A percentile compares a stretch with the other conserved stretches of the same genome.
Evolutionary conservation across 371 early-diverging fungal genomes (phyloP).

Genomic region (Funneliformis caledonium): DNA sequence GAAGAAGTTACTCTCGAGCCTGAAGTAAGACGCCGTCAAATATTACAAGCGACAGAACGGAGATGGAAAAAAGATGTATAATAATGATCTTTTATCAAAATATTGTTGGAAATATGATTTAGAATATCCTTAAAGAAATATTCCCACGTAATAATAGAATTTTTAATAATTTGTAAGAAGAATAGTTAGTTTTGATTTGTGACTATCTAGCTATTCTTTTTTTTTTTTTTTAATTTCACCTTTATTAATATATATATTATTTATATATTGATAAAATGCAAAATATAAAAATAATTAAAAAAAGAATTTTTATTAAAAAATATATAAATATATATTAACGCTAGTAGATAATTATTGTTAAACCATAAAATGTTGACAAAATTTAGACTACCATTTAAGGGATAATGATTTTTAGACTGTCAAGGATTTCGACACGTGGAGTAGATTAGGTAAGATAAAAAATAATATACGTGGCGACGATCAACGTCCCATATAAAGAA

Average conservation of each 20-base stretch:
- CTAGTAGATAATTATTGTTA: too few relatives aligned
- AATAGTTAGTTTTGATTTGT: background rate
- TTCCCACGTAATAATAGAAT: background rate
- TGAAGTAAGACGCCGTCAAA: background rate
- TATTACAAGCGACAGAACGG: constrained; percentile 34
- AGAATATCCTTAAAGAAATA: background rate
- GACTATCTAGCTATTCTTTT: background rate
- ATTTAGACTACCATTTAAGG: too few relatives aligned
- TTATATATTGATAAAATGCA: too few relatives aligned
- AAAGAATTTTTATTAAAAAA: too few relatives aligned
- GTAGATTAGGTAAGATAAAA: too few relatives aligned
- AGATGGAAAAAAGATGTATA: constrained; percentile 11
- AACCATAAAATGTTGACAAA: too few relatives aligned
- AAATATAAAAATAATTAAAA: too few relatives aligned
- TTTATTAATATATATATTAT: background rate
- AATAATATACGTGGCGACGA: too few relatives aligned
- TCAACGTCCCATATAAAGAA: too few relatives aligned
- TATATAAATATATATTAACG: too few relatives aligned
- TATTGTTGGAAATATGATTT: background rate
- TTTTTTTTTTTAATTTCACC: background rate
- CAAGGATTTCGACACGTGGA: too few relatives aligned
- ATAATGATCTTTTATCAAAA: background rate
- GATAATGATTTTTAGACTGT: too few relatives aligned
- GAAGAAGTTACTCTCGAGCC: background rate
- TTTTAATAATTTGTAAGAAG: constrained; percentile 1